Evolutionary conservation across 345 rosid species (phyloP).

Genomic region (Melastoma malabathricum): DNA sequence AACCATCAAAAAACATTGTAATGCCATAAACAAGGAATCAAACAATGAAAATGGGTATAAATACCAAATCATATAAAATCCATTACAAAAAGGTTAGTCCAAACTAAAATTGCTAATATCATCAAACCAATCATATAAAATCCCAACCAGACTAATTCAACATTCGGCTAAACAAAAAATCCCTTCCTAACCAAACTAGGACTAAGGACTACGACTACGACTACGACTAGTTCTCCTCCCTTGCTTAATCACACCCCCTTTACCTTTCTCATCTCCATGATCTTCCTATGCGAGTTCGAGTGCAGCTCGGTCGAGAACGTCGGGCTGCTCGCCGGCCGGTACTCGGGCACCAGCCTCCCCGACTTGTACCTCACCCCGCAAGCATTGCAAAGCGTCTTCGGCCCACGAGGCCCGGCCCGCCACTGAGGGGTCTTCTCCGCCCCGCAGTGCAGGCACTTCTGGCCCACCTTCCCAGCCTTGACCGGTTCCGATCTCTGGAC

Average conservation of each 20-base stretch:
- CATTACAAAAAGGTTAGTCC: no score
- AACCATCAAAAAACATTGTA: no score
- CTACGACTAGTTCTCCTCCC: constrained; percentile 2
- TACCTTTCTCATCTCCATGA: constrained; percentile 67
- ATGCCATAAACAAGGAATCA: no score
- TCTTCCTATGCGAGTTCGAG: constrained; percentile 75
- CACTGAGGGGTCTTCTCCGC: constrained; percentile 84
- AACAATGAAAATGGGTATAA: no score
- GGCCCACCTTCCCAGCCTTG: constrained; percentile 5
- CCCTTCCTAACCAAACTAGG: constrained; percentile 11
- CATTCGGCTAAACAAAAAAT: no score
- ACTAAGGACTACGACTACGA: neutral
- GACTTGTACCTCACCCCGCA: constrained; percentile 85
- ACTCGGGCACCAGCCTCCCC: constrained; percentile 73
- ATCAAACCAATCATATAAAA: no score
- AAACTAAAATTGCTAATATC: no score
- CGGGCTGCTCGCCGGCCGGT: constrained; percentile 73
- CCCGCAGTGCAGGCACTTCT: constrained; percentile 71
- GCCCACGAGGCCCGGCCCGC: constrained; percentile 73
- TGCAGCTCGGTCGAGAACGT: constrained; percentile 46
- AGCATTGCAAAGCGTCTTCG: constrained; percentile 79
- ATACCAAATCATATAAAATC: no score
- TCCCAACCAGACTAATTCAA: no score
- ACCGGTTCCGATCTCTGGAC: constrained; percentile 9
- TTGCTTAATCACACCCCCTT: constrained; percentile 19